Evolutionary conservation across 129 eudicot species (phyloP).

Genomic region (Centrapalus pauciflorus): DNA sequence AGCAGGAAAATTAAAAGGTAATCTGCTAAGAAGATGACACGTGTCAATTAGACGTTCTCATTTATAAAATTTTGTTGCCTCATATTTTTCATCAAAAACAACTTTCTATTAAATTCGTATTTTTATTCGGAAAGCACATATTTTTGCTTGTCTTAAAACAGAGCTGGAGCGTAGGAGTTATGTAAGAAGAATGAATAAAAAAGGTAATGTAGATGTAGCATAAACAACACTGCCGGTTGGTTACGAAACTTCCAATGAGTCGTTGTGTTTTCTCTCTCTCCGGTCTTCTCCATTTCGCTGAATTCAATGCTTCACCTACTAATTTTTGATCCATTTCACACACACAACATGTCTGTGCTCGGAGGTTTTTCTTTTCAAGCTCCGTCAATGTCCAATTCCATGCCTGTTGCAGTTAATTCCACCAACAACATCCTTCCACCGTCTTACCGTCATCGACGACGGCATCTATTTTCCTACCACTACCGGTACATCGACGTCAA

Average conservation of each 20-base stretch:
- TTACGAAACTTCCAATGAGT: neutral
- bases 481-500: constrained; percentile 12
- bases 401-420: constrained; percentile 18
- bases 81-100: no score
- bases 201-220: neutral
- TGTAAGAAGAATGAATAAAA: no score
- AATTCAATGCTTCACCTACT: constrained; percentile 15
- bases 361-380: neutral
- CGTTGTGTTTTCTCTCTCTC: constrained; percentile 4
- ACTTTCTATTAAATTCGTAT: no score
- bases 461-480: neutral
- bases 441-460: neutral
- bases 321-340: constrained; percentile 15
- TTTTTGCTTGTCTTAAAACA: no score
- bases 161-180: no score
- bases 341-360: constrained; percentile 1
- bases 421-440: neutral
- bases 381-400: constrained; percentile 4
- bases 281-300: constrained; percentile 4
- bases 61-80: no score
- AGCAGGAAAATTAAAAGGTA: no score
- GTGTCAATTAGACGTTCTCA: no score
- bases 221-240: constrained; percentile 8
- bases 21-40: no score
- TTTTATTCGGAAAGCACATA: no score